These are phyloP conservation scores for Eutrema japonicum DNA, from an alignment of 345 rosid genomes.

Conservation along the genomic window DNA sequence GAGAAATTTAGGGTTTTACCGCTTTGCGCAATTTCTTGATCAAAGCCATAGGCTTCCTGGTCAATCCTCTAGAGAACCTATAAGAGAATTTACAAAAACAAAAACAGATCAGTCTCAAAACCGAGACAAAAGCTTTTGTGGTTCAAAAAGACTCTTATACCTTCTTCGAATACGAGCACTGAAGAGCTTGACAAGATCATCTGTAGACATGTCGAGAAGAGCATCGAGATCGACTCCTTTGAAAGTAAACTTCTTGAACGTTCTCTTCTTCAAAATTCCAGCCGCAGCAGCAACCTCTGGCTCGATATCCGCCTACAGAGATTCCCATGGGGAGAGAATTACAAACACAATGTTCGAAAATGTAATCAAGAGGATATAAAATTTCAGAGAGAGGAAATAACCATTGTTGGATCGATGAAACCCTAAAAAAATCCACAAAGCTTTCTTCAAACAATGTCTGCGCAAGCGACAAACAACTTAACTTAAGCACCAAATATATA, in stretches of 20 bases:
- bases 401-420: constrained; percentile 32
- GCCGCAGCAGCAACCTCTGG: constrained; percentile 43
- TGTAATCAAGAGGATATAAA: background rate
- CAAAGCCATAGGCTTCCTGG: constrained; percentile 69
- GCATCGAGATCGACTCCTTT: constrained; percentile 81
- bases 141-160: constrained; percentile 29
- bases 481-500: constrained; percentile 5
- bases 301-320: constrained; percentile 54
- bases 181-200: constrained; percentile 70
- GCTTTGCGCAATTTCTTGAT: constrained; percentile 70
- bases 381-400: background rate
- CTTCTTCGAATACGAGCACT: constrained; percentile 68
- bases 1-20: constrained; percentile 31
- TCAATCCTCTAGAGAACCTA: constrained; percentile 76
- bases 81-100: background rate
- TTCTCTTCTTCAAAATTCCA: constrained; percentile 70
- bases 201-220: constrained; percentile 71
- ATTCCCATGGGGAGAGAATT: background rate
- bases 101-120: background rate
- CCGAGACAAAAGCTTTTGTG: background rate
- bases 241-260: constrained; percentile 77
- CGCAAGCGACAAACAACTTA: constrained; percentile 30
- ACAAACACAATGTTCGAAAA: background rate
- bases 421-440: background rate
- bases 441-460: constrained; percentile 5